Conservation (phyloP, 352 stramenopile genomes). For the Phytophthora palmivora region DNA sequence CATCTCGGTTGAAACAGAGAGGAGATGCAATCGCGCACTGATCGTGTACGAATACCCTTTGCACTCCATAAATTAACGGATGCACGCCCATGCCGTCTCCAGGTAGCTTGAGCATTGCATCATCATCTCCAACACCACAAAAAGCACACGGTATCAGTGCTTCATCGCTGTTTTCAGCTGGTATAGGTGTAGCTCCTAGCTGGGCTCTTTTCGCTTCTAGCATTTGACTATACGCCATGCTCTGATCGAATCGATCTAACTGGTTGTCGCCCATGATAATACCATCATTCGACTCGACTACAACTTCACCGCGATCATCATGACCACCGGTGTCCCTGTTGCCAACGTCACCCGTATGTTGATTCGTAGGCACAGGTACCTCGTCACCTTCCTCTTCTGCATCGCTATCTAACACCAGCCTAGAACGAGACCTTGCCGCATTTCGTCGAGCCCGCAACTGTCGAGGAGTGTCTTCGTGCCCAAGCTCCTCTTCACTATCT, state of each 20-base stretch:
- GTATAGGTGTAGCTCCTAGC: slow-evolving; percentile 28
- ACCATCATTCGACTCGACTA: slow-evolving; percentile 85
- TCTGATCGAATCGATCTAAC: slow-evolving; percentile 79
- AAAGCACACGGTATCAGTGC: slow-evolving; percentile 82
- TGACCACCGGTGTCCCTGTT: slow-evolving; percentile 14
- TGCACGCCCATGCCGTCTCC: slow-evolving; percentile 78
- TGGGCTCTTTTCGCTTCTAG: slow-evolving; percentile 61
- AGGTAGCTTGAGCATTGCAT: slow-evolving; percentile 77
- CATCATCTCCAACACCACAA: slow-evolving; percentile 73
- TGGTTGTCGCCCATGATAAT: slow-evolving; percentile 87
- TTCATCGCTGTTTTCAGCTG: slow-evolving; percentile 41
- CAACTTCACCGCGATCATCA: slow-evolving; percentile 50
- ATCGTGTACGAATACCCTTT: slow-evolving; percentile 88
- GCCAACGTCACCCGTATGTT: slow-evolving; percentile 4
- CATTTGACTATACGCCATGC: slow-evolving; percentile 69
- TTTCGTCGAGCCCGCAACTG: slow-evolving; percentile 35
- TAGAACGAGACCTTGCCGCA: slow-evolving; percentile 31
- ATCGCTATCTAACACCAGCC: slow-evolving; percentile 39
- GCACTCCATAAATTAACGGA: slow-evolving; percentile 67
- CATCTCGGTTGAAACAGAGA: slow-evolving; percentile 79
- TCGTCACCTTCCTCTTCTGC: slow-evolving; percentile 32
- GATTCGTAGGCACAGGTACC: not conserved
- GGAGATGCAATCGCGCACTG: slow-evolving; percentile 87
- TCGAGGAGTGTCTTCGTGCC: slow-evolving; percentile 32
- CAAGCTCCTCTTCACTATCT: slow-evolving; percentile 20